Percentiles rank a stretch among this genome's conserved stretches.
Evolutionary conservation across 441 rosid species (phyloP).

Genomic region (Flueggea neowawraea): DNA sequence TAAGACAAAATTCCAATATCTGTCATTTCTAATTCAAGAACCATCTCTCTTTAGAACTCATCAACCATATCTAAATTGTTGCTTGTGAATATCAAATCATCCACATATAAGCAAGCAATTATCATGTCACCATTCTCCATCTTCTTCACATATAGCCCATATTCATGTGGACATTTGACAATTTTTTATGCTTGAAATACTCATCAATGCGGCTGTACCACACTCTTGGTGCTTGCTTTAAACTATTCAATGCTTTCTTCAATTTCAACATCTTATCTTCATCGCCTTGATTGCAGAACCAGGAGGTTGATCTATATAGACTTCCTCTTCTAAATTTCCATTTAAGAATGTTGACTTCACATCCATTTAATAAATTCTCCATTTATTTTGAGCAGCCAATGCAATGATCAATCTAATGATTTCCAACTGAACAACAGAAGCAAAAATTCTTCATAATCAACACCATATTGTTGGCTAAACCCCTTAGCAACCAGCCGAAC

Average conservation of each 20-base stretch:
- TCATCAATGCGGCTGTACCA: constrained; percentile 1
- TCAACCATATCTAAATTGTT: constrained; percentile 1
- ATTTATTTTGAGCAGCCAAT: constrained; percentile 3
- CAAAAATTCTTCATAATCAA: too few species aligned
- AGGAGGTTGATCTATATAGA: background rate
- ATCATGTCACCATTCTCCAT: too few species aligned
- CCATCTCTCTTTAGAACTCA: constrained; percentile 3
- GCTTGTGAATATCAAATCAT: too few species aligned
- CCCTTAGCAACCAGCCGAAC: too few species aligned
- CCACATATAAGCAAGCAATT: too few species aligned
- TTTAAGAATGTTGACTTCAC: background rate
- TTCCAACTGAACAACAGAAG: too few species aligned
- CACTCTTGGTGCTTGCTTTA: constrained; percentile 2
- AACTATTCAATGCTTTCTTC: background rate
- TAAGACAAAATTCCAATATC: too few species aligned
- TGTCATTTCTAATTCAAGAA: background rate
- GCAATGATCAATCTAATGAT: too few species aligned
- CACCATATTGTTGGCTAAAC: too few species aligned
- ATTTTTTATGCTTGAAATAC: background rate
- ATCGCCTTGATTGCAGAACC: background rate
- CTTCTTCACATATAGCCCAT: too few species aligned
- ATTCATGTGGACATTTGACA: background rate
- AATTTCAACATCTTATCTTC: background rate
- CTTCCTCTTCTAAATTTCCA: too few species aligned
- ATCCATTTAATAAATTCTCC: constrained; percentile 1